Percentiles rank a stretch among this genome's conserved stretches.
These are phyloP conservation scores for Aspergillus floridensis DNA, from an alignment of 2,329 filamentous ascomycete species.

Conservation along the genomic window DNA sequence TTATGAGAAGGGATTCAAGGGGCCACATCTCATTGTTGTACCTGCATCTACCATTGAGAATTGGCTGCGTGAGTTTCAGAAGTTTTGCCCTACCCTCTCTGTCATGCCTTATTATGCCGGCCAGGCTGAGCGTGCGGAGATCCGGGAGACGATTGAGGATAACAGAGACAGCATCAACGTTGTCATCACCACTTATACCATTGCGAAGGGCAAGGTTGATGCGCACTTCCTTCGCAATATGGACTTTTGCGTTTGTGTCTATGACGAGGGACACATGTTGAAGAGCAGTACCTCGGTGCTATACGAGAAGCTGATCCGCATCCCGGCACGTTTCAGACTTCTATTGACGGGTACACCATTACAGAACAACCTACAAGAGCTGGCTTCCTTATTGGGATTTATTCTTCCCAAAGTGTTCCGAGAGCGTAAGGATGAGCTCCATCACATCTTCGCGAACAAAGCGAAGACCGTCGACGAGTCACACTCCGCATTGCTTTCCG, in stretches of 20 bases:
- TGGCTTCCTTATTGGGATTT: slow-evolving; percentile 87
- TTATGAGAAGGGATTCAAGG: slow-evolving; percentile 64
- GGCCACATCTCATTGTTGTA: slow-evolving; percentile 81
- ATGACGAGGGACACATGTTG: slow-evolving; percentile 90
- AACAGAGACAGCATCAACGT: slow-evolving; percentile 66
- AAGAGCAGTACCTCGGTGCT: slow-evolving; percentile 83
- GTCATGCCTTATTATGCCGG: slow-evolving; percentile 72
- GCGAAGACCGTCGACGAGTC: slow-evolving; percentile 71
- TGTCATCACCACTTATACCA: slow-evolving; percentile 70
- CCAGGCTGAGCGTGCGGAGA: slow-evolving; percentile 64
- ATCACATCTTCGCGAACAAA: slow-evolving; percentile 87
- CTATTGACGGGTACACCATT: slow-evolving; percentile 88
- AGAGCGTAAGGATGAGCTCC: slow-evolving; percentile 72
- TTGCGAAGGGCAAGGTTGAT: slow-evolving; percentile 61
- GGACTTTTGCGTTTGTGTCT: slow-evolving; percentile 65
- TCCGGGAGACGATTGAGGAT: slow-evolving; percentile 65
- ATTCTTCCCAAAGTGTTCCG: slow-evolving; percentile 84
- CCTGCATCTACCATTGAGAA: slow-evolving; percentile 93
- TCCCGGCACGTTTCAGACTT: slow-evolving; percentile 78
- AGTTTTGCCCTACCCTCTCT: slow-evolving; percentile 74
- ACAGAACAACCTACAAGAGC: slow-evolving; percentile 93
- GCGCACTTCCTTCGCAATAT: slow-evolving; percentile 61
- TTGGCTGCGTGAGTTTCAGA: slow-evolving; percentile 86
- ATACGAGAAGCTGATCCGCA: slow-evolving; percentile 74
- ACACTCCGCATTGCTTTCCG: slow-evolving; percentile 79